These are phyloP conservation scores for Xylariales sp. DNA, from an alignment of 2,329 filamentous ascomycete species.

Conservation along the genomic window DNA sequence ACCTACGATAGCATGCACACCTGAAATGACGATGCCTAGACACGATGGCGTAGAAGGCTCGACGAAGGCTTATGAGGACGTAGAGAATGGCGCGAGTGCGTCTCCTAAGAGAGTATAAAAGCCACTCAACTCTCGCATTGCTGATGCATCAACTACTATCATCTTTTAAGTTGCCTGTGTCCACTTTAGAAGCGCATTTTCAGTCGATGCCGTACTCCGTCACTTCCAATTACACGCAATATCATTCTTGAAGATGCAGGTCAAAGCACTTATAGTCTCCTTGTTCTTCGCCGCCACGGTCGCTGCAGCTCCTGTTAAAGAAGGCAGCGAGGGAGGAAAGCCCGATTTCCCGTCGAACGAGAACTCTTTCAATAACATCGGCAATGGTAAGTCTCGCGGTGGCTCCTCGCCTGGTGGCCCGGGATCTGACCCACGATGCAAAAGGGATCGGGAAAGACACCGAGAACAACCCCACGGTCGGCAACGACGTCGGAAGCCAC, in stretches of 20 bases:
- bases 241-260: conserved; percentile 16
- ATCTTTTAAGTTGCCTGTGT: not conserved
- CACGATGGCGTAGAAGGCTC: not conserved
- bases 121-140: not conserved
- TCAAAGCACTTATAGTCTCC: conserved; percentile 12
- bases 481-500: conserved; percentile 5
- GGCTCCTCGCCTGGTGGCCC: too few species aligned
- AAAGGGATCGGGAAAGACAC: not conserved
- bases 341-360: not conserved
- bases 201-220: not conserved
- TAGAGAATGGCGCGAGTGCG: not conserved
- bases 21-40: not conserved
- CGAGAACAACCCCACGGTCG: conserved; percentile 3
- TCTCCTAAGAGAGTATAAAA: not conserved
- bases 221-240: not conserved
- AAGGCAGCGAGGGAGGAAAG: not conserved
- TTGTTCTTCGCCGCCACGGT: conserved; percentile 14
- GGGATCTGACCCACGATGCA: not conserved
- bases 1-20: not conserved
- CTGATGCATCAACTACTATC: not conserved
- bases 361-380: not conserved
- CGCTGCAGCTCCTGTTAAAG: conserved; percentile 10
- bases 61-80: not conserved
- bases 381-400: conserved; percentile 6
- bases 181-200: not conserved